A percentile compares a stretch with the other conserved stretches of the same genome.
Conservation (phyloP, 345 rosid species). For the Linum tenue region DNA sequence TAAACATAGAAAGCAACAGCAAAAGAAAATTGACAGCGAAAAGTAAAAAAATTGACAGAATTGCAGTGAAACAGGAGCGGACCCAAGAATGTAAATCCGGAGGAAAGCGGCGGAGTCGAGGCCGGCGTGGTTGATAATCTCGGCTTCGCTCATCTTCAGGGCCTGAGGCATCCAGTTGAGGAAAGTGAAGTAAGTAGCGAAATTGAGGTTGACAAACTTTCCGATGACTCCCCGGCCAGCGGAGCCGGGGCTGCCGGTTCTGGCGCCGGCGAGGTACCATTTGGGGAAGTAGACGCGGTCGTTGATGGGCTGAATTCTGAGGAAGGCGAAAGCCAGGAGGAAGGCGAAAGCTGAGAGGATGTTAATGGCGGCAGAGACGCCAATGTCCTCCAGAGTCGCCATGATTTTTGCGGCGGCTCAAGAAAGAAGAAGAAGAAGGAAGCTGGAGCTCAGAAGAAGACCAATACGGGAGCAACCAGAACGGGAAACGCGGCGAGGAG, state of each 20-base stretch:
- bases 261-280: conserved; percentile 58
- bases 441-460: no score
- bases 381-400: conserved; percentile 87
- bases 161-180: conserved; percentile 99
- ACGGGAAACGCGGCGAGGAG: no score
- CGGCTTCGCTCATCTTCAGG: conserved; percentile 65
- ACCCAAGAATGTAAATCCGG: conserved; percentile 91
- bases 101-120: conserved; percentile 90
- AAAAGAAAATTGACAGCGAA: conserved; percentile 1
- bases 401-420: conserved; percentile 15
- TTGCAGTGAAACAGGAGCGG: not conserved
- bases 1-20: not conserved
- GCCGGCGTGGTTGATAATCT: conserved; percentile 83
- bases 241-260: conserved; percentile 59
- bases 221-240: conserved; percentile 42
- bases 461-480: no score
- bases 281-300: conserved; percentile 93
- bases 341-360: conserved; percentile 62
- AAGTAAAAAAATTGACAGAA: no score
- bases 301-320: conserved; percentile 81
- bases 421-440: not conserved
- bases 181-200: conserved; percentile 67
- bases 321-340: conserved; percentile 78
- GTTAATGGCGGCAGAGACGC: conserved; percentile 77
- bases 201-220: conserved; percentile 74